A percentile compares a stretch with the other conserved stretches of the same genome.
Conservation (phyloP, 768 basidiomycete species). For the Lactarius vividus region DNA sequence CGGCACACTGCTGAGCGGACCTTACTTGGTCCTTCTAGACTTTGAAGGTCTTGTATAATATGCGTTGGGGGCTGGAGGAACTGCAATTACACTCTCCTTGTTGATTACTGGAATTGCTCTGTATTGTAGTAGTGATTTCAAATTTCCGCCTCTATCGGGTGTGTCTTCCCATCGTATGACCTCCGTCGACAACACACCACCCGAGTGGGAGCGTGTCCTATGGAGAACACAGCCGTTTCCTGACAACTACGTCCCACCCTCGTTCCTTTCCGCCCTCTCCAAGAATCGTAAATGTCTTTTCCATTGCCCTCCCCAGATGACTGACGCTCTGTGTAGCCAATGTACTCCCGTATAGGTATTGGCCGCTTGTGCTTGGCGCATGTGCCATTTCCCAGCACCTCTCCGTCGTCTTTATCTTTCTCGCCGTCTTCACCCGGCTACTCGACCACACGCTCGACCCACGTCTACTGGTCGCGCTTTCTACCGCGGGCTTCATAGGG, state of each 20-base stretch:
- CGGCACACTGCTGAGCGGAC: background rate
- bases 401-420: constrained; percentile 74
- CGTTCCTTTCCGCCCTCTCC: constrained; percentile 75
- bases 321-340: constrained; percentile 51
- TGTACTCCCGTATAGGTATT: constrained; percentile 75
- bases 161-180: constrained; percentile 26
- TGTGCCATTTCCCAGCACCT: constrained; percentile 84
- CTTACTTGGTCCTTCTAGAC: background rate
- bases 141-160: background rate
- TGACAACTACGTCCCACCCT: constrained; percentile 81
- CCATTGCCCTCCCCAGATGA: constrained; percentile 14
- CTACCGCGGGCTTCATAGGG: constrained; percentile 53
- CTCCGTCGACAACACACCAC: constrained; percentile 15
- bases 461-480: constrained; percentile 63
- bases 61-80: background rate
- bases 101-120: constrained; percentile 6
- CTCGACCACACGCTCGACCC: constrained; percentile 65
- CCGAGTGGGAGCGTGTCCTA: constrained; percentile 67
- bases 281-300: constrained; percentile 57
- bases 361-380: constrained; percentile 64
- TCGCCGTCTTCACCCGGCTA: constrained; percentile 74
- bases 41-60: constrained; percentile 3
- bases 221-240: constrained; percentile 75
- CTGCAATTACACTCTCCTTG: background rate
- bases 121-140: background rate